Base-by-base conservation (phyloP, 129 eudicot species). In the Daucus carota region DNA sequence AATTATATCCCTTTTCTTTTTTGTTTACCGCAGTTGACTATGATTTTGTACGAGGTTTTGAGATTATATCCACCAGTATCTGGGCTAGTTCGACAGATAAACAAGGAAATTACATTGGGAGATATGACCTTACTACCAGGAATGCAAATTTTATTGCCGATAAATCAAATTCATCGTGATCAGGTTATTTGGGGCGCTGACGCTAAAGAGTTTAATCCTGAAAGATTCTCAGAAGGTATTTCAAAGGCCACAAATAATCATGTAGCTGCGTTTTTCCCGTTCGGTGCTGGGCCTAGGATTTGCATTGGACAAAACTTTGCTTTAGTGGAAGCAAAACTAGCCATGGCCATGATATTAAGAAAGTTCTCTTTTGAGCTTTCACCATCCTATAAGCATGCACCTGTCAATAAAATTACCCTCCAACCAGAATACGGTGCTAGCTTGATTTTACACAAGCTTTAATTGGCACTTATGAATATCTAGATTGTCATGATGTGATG, bases 181-280 rank as follows among this genome's bases (percentile, higher is more conserved):
- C 24, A 9, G 16, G 26, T 33, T 32, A 67, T 67, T 5, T 67
- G 72, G 43, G 72, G 86, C 7, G 76, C 72, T 26, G 81, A 79
- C 57, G 83, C 50, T 10, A 31, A 75, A 13, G 81, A 79, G 24
- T 83, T 83, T 70, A 83, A 83, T 2, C 86, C 83, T 6, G 78
- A 60, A 48, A 79, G 86, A 45, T 83, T 67, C 11, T 67, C 72
- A 5, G 43, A 67, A 67, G 72, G 72, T 5, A 20, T 33, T 32
- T 33, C 43, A 24, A 72, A 44, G 54, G 54, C 50, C 1, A 72
- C 54, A 14, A 41, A 10, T 2, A 42, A 63, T 13, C 70, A 63
- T 40, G 18, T 18, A 18, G 8, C 70, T 13, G 38, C 20, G 1
- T 72, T 24, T 72, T 43, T 72, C 6, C 75, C 75, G 0, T 72